Conservation (phyloP, 202 grass and related monocot species). For the Cymbopogon flexuosus region DNA sequence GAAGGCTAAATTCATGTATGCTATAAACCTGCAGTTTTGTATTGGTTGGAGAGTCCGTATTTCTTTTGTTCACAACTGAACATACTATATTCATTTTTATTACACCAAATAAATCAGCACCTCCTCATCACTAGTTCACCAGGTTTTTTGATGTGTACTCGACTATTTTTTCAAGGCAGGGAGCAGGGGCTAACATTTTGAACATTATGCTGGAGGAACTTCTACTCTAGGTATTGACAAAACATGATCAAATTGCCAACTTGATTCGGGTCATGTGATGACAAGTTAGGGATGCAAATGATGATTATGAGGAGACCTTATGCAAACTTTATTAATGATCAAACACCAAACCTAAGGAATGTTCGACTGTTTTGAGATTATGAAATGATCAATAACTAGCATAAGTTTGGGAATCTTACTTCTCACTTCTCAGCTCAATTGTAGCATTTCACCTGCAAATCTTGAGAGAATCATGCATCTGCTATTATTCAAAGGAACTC, state of each 20-base stretch:
- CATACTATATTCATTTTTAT: conserved; percentile 6
- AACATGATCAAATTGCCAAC: not conserved
- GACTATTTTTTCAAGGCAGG: not conserved
- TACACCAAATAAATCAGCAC: not conserved
- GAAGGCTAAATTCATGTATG: not conserved
- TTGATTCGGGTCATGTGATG: not conserved
- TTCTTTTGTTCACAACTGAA: not conserved
- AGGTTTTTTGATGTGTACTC: not conserved
- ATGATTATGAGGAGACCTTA: not conserved
- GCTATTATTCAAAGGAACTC: not conserved
- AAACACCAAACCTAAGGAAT: conserved; percentile 30
- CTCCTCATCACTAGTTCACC: not conserved
- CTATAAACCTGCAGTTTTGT: not conserved
- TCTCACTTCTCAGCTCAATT: not conserved
- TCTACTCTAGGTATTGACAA: not conserved
- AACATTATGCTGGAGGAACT: not conserved
- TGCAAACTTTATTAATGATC: conserved; percentile 14
- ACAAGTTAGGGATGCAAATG: not conserved
- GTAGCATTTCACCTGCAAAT: not conserved
- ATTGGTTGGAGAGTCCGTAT: not conserved
- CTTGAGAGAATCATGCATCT: not conserved
- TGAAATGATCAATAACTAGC: not conserved
- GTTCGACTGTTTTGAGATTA: conserved; percentile 9
- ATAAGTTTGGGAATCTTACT: conserved; percentile 20
- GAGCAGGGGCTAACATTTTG: not conserved